Base-by-base conservation (phyloP, 495 filamentous ascomycete species). In the Xylaria grammica region DNA sequence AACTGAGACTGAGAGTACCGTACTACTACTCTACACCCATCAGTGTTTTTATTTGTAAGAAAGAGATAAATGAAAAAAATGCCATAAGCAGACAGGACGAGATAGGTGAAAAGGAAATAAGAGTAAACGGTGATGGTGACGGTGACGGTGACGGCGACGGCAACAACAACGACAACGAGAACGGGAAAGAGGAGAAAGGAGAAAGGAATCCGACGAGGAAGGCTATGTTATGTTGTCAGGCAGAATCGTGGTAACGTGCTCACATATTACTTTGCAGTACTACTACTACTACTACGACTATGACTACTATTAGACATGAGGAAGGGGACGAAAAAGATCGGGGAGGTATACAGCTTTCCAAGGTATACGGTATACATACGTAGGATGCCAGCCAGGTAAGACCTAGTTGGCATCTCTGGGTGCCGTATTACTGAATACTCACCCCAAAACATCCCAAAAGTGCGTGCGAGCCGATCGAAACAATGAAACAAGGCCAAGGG, bases 401-500 rank as follows among this genome's bases (percentile, higher is more conserved):
- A 3, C 51, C 4, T 15, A 44, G 17, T 42, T 42, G 40, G 15
- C 3, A 42, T 42, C 15, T 6, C 40, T 42, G 8, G 53, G 59
- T 52, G 49, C 59, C 59, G 34, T 44, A 42, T 13, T 44, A 9
- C 30, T 6, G 26, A 26, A 17, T 30, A 3, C 24, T 29, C 26
- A 13, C 15, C 24, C 7, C 19, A 15, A n/a, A 24, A 22, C 24
- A 36, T 53, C 58, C 36, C 11, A 38, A 60, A 50, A 17, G 13
- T 42, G 34, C 34, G 34, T 6, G 11, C 11, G 34, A 42, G 17
- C n/a, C 49, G 6, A 45, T 48, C 56, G 51, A 53, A 50, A 57
- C 44, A 57, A 63, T 63, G 61, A 57, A 56, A 57, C 61, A 42
- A 45, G 30, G 32, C 61, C 32, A 55, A 57, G 61, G 38, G 44